Base-by-base conservation (phyloP, 331 rosid genomes). In the Prunus yedoensis region DNA sequence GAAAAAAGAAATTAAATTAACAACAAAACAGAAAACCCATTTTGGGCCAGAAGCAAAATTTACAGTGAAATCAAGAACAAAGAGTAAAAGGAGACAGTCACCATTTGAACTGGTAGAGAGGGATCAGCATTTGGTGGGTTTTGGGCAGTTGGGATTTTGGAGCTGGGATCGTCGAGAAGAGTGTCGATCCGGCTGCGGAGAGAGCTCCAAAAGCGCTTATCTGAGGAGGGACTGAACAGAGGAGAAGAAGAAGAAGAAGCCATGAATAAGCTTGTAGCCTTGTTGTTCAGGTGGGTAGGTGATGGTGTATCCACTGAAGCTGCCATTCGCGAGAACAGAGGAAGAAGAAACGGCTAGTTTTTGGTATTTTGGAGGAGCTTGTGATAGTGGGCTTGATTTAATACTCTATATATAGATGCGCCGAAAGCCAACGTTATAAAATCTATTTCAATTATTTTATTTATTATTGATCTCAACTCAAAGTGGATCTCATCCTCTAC, bases 331-430 rank as follows among this genome's bases (percentile, higher is more conserved):
- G 45, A 41, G 25, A 27, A 14, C 27, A 52, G 50, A 72, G 71
- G 56, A 2, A 32, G 51, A 58, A 11, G 63, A 74, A 94, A 94
- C 99, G 97, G 97, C 94, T 92, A 95, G 91, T 88, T 75, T 86
- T 68, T 20, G 47, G 76, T 79, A 80, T 21, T 85, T 73, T 28
- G 66, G 59, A 74, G 85, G 74, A 16, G 79, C 57, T 25, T 73
- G 61, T 30, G 45, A 47, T 21, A 62, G 54, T 3, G 72, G 57
- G 66, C 13, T 20, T 75, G 66, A 66, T 61, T 82, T 78, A 76
- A 54, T 63, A 16, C 7, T 56, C 15, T 46, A 27, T 61, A 61
- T 61, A n/a, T 75, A 69, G 66, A 83, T 18, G 79, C 23, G 51
- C 71, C 32, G 20, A 20, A 64, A 38, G 50, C 51, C 68, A 90